These are phyloP conservation scores for Backusella parvicylindrica DNA, from an alignment of 192 early-diverging fungal genomes.

Conservation along the genomic window DNA sequence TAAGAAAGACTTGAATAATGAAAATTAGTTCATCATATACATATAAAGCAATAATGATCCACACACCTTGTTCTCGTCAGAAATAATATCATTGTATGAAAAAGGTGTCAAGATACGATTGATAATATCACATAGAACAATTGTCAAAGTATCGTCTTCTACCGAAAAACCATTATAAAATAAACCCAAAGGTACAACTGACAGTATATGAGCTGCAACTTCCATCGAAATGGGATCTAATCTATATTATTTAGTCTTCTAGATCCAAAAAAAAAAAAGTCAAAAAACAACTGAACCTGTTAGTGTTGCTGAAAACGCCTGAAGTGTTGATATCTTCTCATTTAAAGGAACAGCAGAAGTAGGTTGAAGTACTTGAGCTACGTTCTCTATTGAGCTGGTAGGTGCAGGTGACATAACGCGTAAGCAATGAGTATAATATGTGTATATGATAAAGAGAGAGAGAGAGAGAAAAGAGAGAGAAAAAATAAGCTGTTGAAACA, in stretches of 20 bases:
- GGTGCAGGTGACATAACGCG: slow-evolving; percentile 12
- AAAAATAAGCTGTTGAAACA: no score
- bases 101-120: slow-evolving; percentile 26
- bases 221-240: background rate
- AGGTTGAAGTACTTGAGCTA: slow-evolving; percentile 7
- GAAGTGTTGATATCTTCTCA: slow-evolving; percentile 1
- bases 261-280: background rate
- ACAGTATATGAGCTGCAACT: background rate
- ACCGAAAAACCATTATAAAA: slow-evolving; percentile 13
- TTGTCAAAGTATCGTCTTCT: slow-evolving; percentile 11
- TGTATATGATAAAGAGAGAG: background rate
- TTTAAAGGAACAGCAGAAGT: background rate
- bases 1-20: slow-evolving; percentile 23
- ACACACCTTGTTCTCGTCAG: slow-evolving; percentile 20
- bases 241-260: background rate
- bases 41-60: background rate
- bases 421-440: background rate
- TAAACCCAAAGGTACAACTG: slow-evolving; percentile 17
- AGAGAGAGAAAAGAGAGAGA: no score
- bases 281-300: slow-evolving; percentile 9
- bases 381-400: background rate
- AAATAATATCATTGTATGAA: slow-evolving; percentile 9
- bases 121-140: slow-evolving; percentile 27
- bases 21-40: background rate
- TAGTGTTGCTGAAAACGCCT: slow-evolving; percentile 6